phyloP scores from a whole-genome alignment of 129 eudicot species.

The Flaveria bidentis region DNA sequence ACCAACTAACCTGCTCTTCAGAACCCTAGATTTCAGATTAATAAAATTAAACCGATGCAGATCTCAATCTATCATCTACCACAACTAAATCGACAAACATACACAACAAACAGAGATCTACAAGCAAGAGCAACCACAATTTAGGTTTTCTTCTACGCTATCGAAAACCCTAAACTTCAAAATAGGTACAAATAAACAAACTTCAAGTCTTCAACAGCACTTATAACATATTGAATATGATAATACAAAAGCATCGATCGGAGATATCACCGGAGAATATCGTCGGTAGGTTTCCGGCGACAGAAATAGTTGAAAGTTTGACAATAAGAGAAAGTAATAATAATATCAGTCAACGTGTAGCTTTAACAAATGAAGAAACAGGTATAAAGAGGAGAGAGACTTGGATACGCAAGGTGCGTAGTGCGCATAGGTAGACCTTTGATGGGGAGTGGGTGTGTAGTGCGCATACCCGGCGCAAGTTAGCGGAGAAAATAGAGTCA shows the following conservation, averaged over 20 bases:
- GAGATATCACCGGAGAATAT: slow-evolving; percentile 5
- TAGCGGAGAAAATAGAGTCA: slow-evolving; percentile 40
- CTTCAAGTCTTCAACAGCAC: too few relatives aligned
- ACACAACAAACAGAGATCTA: slow-evolving; percentile 4
- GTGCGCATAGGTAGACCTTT: slow-evolving; percentile 46
- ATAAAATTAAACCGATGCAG: slow-evolving; percentile 26
- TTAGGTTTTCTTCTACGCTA: slow-evolving; percentile 15
- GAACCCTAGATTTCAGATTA: slow-evolving; percentile 37
- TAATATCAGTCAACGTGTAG: slow-evolving; percentile 45
- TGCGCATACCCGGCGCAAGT: slow-evolving; percentile 50
- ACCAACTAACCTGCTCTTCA: slow-evolving; percentile 10
- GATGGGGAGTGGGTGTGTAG: slow-evolving; percentile 34
- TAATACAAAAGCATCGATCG: slow-evolving; percentile 2
- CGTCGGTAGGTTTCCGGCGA: slow-evolving; percentile 18
- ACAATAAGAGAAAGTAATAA: not conserved
- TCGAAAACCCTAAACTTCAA: slow-evolving; percentile 36
- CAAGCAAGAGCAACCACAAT: not conserved
- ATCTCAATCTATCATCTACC: slow-evolving; percentile 34
- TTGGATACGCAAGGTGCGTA: slow-evolving; percentile 69
- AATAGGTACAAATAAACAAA: slow-evolving; percentile 20
- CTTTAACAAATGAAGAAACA: slow-evolving; percentile 30
- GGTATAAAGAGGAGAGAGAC: slow-evolving; percentile 42
- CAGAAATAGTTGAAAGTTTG: slow-evolving; percentile 24
- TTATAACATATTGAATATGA: not conserved
- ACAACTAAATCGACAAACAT: slow-evolving; percentile 26